Evolutionary conservation across 2,329 filamentous ascomycete species (phyloP).

Genomic region (Colletotrichum chlorophyti): DNA sequence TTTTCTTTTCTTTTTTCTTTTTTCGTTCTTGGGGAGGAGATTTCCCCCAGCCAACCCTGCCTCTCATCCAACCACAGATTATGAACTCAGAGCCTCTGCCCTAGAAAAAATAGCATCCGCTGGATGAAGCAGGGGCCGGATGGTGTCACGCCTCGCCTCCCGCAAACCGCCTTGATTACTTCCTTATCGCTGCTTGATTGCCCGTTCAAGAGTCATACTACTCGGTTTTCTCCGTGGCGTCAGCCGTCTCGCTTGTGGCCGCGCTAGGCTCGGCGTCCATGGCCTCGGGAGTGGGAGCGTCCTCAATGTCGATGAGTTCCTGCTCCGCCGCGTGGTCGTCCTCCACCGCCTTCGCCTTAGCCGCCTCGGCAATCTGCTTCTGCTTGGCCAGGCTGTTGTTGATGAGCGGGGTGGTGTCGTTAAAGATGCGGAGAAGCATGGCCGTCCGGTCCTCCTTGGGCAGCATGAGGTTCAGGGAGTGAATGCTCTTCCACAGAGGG

Average conservation of each 20-base stretch:
- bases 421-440: conserved; percentile 90
- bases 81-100: not conserved
- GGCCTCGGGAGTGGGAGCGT: conserved; percentile 43
- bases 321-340: conserved; percentile 31
- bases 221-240: not conserved
- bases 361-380: conserved; percentile 41
- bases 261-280: conserved; percentile 17
- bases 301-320: conserved; percentile 42
- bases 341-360: conserved; percentile 41
- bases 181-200: no score
- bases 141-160: no score
- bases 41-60: not conserved
- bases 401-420: conserved; percentile 84
- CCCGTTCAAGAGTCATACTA: not conserved
- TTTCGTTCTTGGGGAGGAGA: no score
- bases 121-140: no score
- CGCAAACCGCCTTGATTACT: no score
- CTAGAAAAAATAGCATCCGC: no score
- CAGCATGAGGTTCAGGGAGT: conserved; percentile 94
- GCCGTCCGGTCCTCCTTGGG: conserved; percentile 95
- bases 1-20: not conserved
- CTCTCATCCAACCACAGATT: not conserved
- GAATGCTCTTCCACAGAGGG: conserved; percentile 91
- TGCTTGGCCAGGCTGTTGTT: conserved; percentile 67
- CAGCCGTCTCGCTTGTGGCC: not conserved